Conservation (phyloP, 768 basidiomycete species). For the Suillus subalutaceus region DNA sequence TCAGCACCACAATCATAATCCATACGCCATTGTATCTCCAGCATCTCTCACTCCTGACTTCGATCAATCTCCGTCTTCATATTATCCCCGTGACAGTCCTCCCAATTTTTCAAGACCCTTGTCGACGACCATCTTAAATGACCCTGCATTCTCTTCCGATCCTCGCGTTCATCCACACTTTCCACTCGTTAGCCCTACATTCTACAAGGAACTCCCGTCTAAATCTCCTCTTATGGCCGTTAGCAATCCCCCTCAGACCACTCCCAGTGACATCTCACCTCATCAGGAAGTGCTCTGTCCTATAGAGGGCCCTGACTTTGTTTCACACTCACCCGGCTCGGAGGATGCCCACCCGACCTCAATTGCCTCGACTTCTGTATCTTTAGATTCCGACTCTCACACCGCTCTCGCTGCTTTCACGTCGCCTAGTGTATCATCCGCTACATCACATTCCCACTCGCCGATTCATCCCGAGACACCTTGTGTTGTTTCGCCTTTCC, state of each 20-base stretch:
- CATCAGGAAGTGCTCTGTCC: not conserved
- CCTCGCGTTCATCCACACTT: conserved; percentile 52
- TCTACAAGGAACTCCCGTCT: conserved; percentile 29
- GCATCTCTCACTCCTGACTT: conserved; percentile 10
- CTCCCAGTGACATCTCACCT: conserved; percentile 4
- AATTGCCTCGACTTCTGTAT: conserved; percentile 9
- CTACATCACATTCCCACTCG: conserved; percentile 12
- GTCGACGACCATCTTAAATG: conserved; percentile 41
- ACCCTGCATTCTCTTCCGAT: conserved; percentile 63
- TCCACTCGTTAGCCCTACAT: conserved; percentile 20
- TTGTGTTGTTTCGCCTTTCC: conserved; percentile 1
- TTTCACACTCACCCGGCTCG: conserved; percentile 9
- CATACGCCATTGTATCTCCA: conserved; percentile 12
- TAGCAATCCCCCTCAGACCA: conserved; percentile 5
- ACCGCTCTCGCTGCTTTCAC: conserved; percentile 15
- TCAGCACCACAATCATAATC: conserved; percentile 9
- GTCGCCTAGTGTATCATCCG: conserved; percentile 18
- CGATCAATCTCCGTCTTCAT: conserved; percentile 13
- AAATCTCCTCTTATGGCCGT: conserved; percentile 31
- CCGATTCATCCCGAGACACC: not conserved
- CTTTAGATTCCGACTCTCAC: conserved; percentile 15
- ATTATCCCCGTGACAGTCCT: not conserved
- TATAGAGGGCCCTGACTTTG: not conserved
- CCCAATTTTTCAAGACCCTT: conserved; percentile 20
- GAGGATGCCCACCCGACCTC: conserved; percentile 3